phyloP scores from a whole-genome alignment of 352 stramenopile species.

The Sclerospora graminicola region DNA sequence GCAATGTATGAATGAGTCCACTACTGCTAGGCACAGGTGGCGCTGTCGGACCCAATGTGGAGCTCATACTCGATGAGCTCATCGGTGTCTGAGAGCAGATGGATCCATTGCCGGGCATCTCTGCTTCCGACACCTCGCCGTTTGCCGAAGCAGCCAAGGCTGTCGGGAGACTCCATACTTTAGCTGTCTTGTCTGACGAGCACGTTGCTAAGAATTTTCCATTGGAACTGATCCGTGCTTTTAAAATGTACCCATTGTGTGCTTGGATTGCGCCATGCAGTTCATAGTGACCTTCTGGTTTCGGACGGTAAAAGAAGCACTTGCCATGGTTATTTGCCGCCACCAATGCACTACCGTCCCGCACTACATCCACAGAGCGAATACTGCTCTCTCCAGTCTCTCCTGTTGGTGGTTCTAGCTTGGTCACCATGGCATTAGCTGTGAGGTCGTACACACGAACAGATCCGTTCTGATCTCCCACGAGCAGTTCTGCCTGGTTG shows the following conservation, averaged over 20 bases:
- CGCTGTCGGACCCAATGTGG: constrained; percentile 10
- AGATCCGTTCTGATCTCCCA: constrained; percentile 88
- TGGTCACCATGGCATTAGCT: constrained; percentile 54
- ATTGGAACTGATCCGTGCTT: constrained; percentile 85
- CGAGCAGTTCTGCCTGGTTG: constrained; percentile 87
- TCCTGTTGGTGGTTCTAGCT: constrained; percentile 48
- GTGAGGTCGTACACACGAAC: constrained; percentile 89
- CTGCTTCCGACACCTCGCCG: constrained; percentile 9
- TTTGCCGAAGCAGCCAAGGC: constrained; percentile 18
- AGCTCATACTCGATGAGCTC: constrained; percentile 24
- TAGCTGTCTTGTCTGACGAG: constrained; percentile 88
- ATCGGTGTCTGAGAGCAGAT: constrained; percentile 21
- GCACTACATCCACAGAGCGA: constrained; percentile 89
- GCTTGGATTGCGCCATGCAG: constrained; percentile 63
- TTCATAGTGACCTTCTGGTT: constrained; percentile 51
- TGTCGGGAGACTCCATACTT: constrained; percentile 73
- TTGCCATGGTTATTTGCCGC: constrained; percentile 92
- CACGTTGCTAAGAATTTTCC: constrained; percentile 86
- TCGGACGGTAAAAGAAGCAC: constrained; percentile 88
- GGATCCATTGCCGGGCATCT: constrained; percentile 21
- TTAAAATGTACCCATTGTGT: constrained; percentile 89
- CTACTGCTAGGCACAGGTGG: constrained; percentile 23
- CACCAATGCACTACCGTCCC: constrained; percentile 87
- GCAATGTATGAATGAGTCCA: constrained; percentile 65
- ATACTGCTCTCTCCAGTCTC: constrained; percentile 63